These are phyloP conservation scores for Boeremia exigua DNA, from an alignment of 2,329 filamentous ascomycete genomes.

Conservation along the genomic window DNA sequence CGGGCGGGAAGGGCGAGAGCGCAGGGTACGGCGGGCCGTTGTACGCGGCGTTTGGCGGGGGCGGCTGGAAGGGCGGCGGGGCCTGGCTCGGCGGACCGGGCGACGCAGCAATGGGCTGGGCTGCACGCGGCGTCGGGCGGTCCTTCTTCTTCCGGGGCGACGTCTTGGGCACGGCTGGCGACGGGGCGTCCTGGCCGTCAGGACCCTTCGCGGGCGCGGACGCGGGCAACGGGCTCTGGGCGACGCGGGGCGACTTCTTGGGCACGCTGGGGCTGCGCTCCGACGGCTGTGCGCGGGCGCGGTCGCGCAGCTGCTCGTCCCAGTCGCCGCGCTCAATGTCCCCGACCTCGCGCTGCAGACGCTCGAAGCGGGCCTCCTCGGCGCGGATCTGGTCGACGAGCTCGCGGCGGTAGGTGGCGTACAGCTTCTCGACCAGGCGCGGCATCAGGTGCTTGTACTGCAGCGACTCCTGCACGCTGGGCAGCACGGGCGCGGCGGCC, in stretches of 20 bases:
- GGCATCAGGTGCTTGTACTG: constrained; percentile 73
- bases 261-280: constrained; percentile 34
- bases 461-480: constrained; percentile 69
- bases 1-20: constrained; percentile 48
- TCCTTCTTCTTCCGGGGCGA: constrained; percentile 42
- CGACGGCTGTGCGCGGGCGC: constrained; percentile 27
- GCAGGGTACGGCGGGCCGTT: constrained; percentile 43
- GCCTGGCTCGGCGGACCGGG: constrained; percentile 23
- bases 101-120: constrained; percentile 25
- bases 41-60: constrained; percentile 32
- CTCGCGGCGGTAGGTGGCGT: constrained; percentile 74
- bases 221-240: constrained; percentile 18
- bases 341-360: constrained; percentile 70
- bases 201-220: constrained; percentile 1
- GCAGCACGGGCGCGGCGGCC: constrained; percentile 60
- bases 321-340: constrained; percentile 68
- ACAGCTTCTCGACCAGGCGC: constrained; percentile 73
- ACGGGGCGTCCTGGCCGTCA: constrained; percentile 17
- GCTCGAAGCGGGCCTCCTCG: constrained; percentile 72
- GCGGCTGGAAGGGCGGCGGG: constrained; percentile 11
- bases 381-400: constrained; percentile 73
- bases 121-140: constrained; percentile 21
- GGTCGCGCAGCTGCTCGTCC: constrained; percentile 52
- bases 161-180: constrained; percentile 20
- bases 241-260: constrained; percentile 34